A percentile compares a stretch with the other conserved stretches of the same genome.
Conservation (phyloP, 306 rosid species). For the Trifolium dubium region DNA sequence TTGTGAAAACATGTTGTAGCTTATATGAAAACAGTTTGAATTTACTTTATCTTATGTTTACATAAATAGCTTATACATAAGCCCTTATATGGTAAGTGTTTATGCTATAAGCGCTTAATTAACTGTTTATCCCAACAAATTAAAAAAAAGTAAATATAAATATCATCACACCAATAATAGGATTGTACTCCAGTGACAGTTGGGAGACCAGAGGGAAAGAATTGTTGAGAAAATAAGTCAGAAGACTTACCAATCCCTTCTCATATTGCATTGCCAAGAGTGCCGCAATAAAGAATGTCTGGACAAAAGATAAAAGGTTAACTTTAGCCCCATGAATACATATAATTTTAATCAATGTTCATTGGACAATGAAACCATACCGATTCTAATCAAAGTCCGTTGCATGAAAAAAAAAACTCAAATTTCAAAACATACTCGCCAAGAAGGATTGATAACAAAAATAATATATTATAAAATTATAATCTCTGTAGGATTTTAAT, state of each 20-base stretch:
- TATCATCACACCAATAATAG: conserved; percentile 6
- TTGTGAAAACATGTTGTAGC: neutral
- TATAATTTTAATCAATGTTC: conserved; percentile 11
- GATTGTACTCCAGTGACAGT: neutral
- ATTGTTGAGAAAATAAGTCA: conserved; percentile 9
- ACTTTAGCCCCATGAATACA: conserved; percentile 25
- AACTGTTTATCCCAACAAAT: neutral
- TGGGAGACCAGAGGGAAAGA: conserved; percentile 7
- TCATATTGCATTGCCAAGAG: conserved; percentile 97
- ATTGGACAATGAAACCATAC: conserved; percentile 13
- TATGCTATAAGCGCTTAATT: neutral
- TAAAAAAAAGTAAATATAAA: neutral
- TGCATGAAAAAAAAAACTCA: conserved; percentile 1
- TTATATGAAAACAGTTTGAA: neutral
- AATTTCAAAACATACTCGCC: conserved; percentile 8
- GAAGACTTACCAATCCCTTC: conserved; percentile 79
- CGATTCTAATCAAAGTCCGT: neutral
- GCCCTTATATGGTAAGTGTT: neutral
- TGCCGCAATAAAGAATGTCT: conserved; percentile 99
- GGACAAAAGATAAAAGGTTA: conserved; percentile 46
- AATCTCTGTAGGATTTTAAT: conserved; percentile 5
- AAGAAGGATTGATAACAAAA: conserved; percentile 5
- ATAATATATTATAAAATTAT: neutral
- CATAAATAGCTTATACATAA: neutral
- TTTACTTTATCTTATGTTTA: neutral